Conservation (phyloP, 2,329 filamentous ascomycete genomes). For the Aspergillus thermomutatus region DNA sequence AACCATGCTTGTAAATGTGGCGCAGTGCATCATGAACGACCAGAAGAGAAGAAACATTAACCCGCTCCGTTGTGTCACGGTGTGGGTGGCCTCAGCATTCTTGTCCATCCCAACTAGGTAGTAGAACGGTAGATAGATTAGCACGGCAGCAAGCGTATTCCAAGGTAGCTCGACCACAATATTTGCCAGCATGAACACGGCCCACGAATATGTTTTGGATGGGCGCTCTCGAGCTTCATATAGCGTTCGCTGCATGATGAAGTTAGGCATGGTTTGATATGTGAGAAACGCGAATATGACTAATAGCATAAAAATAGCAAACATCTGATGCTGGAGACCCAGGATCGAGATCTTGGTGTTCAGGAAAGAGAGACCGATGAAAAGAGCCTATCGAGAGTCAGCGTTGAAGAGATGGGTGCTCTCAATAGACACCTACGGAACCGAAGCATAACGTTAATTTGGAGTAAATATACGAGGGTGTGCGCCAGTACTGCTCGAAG, state of each 20-base stretch:
- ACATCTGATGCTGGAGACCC: slow-evolving; percentile 86
- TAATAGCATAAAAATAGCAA: slow-evolving; percentile 80
- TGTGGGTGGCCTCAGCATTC: too few relatives aligned
- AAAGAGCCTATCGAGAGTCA: too few relatives aligned
- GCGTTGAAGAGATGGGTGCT: too few relatives aligned
- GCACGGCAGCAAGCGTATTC: too few relatives aligned
- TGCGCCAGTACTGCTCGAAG: too few relatives aligned
- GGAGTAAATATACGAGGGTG: slow-evolving; percentile 86
- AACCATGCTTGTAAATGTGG: too few relatives aligned
- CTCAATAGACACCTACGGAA: too few relatives aligned
- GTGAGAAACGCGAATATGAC: slow-evolving; percentile 62
- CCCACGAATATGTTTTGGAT: slow-evolving; percentile 71
- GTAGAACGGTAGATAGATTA: too few relatives aligned
- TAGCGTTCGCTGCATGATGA: slow-evolving; percentile 55
- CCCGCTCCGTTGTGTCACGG: too few relatives aligned
- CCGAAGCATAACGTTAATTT: slow-evolving; percentile 67
- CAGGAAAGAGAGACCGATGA: slow-evolving; percentile 82
- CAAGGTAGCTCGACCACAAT: slow-evolving; percentile 70
- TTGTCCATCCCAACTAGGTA: too few relatives aligned
- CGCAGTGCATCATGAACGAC: too few relatives aligned
- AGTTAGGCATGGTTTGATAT: slow-evolving; percentile 57
- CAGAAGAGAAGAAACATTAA: too few relatives aligned
- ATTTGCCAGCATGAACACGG: slow-evolving; percentile 67
- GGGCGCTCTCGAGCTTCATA: slow-evolving; percentile 60
- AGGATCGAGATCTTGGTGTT: slow-evolving; percentile 67